Conservation (phyloP, 176 grass and related monocot species). For the Phragmites australis region DNA sequence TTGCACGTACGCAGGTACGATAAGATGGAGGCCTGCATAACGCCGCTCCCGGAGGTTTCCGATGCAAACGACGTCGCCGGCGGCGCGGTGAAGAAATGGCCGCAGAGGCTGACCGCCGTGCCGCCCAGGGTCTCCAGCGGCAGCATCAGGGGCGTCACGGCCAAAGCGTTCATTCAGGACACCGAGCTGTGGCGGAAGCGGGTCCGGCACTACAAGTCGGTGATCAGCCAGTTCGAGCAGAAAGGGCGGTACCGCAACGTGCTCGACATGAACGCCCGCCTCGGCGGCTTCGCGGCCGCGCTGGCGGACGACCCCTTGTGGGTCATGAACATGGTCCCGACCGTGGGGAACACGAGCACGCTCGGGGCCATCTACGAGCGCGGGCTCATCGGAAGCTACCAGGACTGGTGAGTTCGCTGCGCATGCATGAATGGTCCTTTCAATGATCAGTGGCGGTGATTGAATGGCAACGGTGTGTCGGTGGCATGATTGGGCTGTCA, state of each 20-base stretch:
- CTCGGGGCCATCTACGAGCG: conserved; percentile 88
- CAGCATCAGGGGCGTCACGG: conserved; percentile 46
- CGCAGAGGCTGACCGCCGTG: conserved; percentile 62
- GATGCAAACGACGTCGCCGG: conserved; percentile 51
- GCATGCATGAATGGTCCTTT: background rate
- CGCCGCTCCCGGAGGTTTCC: conserved; percentile 65
- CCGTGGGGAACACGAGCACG: conserved; percentile 47
- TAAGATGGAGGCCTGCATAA: conserved; percentile 85
- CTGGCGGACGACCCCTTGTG: conserved; percentile 64
- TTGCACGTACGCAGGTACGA: conserved; percentile 54
- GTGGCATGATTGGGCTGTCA: conserved; percentile 8
- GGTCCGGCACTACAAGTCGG: conserved; percentile 71
- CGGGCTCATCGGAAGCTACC: conserved; percentile 89
- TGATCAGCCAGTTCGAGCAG: conserved; percentile 64
- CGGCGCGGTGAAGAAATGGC: conserved; percentile 76
- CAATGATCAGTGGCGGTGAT: background rate
- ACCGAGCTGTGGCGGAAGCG: conserved; percentile 72
- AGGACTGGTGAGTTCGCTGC: conserved; percentile 67
- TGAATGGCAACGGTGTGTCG: conserved; percentile 38
- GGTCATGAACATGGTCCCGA: conserved; percentile 92
- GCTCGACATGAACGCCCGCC: conserved; percentile 80
- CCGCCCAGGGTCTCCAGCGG: conserved; percentile 68
- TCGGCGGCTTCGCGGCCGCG: conserved; percentile 83
- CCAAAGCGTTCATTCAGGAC: conserved; percentile 64
- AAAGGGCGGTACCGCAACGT: conserved; percentile 85